Evolutionary conservation across 257 asterid genomes (phyloP), one percentile per base, ranked within the genome.

Genomic region (Fraxinus pennsylvanica): DNA sequence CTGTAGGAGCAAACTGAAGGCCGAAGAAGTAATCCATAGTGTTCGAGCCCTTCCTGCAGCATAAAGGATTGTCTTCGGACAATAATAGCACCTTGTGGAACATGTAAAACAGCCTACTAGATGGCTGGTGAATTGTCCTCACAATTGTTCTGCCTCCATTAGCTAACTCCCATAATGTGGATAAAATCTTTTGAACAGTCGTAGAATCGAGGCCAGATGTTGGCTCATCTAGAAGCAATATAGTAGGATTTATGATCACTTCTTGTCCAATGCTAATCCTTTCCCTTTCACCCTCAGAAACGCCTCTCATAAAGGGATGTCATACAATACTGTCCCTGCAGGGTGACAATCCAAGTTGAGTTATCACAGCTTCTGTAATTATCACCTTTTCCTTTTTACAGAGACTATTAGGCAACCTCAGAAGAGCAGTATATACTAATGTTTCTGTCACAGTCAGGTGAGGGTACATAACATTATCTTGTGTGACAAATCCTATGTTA

Each of bases 71-170:
- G 33, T 97, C 98, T 45, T 94, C 97, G 0, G 91, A 89, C 74
- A 92, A 43, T 80, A 94, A 10, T 14, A 94, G 78, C 1, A 94
- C 92, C 86, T 90, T 92, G 35, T 94, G 95, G 76, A 92, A 94
- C 97, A 87, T 84, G 59, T 94, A 91, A 68, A 78, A 94, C 35
- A 94, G 52, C 84, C 96, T 83, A 32, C 98, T 90, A 32, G 97
- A 92, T 25, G 98, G 98, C 82, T 94, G 97, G 68, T 94, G 98
- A 50, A 94, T 90, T 6, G 98, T 89, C 95, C 90, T 92, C 17
- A 87, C 90, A 10, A 92, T 39, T 0, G 98, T 90, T 43, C 97
- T 83, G 0, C 97, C 97, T 0, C 91, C 96, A 5, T 83, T 80
- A 1, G 89, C 90, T 3, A 94, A 50, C 47, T 90, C 96, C 91